Base-by-base conservation (phyloP, 768 basidiomycete species). In the Coprinopsis marcescibilis region DNA sequence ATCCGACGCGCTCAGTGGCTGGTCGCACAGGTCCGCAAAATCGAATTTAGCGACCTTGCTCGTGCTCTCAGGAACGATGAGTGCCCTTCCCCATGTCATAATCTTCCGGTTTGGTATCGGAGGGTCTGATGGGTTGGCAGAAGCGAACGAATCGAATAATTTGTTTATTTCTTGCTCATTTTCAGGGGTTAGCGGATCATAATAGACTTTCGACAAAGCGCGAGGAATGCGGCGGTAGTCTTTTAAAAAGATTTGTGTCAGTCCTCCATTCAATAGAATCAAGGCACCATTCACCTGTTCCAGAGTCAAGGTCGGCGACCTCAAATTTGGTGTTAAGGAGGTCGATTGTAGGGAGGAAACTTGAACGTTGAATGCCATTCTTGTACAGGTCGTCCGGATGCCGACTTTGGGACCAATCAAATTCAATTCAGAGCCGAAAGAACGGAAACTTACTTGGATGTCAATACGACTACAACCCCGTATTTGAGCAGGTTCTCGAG, bases 341-440 rank as follows among this genome's bases (percentile, higher is more conserved):
- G 39, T 97, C 89, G 49, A 99, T 98, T 21, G 92, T 85, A 8
- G 96, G 96, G 37, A 97, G 60, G 67, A 99, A 99, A 58, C 91
- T 94, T 3, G 85, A 78, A 2, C 96, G 80, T 62, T 99, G 96
- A 34, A 99, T 96, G 0, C 96, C 96, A 53, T 98, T 98, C 78
- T 95, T 94, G 73, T 99, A 99, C 1, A 99, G 73, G 24, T 97
- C 90, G 57, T 97, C 87, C 2, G 96, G 96, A 61, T 96, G 92
- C 49, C 96, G 96, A 67, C 95, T 99, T 45, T 40, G 51, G 42
- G 36, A 39, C 10, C 35, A 17, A 40, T 43, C 15, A 6, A 17
- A n/a, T 43, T 40, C 15, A n/a, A n/a, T n/a, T 40, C 12, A 49
- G 21, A 23, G 19, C 33, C 25, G 36, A 32, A 29, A 38, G 33